phyloP scores from a whole-genome alignment of 495 filamentous ascomycete species.

The Aspergillus campestris region DNA sequence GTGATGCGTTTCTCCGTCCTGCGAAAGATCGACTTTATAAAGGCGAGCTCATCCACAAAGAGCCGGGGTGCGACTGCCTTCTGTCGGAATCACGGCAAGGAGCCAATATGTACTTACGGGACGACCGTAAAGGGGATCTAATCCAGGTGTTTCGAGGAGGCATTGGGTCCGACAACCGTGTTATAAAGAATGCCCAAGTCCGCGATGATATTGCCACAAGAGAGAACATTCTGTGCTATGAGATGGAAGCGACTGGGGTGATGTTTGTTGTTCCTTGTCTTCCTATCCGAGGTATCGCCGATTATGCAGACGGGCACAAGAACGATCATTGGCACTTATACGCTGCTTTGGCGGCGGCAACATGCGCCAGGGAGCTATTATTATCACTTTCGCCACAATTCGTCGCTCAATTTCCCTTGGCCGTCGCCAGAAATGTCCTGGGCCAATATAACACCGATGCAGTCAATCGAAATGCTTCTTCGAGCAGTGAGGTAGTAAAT shows the following conservation, averaged over 20 bases:
- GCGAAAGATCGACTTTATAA: background rate
- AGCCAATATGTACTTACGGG: background rate
- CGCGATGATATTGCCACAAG: background rate
- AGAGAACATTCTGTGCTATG: conserved; percentile 16
- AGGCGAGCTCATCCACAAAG: background rate
- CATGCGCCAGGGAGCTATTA: conserved; percentile 7
- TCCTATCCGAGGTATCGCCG: conserved; percentile 24
- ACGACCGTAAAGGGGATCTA: background rate
- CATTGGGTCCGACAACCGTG: background rate
- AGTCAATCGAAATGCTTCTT: background rate
- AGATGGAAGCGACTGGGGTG: conserved; percentile 24
- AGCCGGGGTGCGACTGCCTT: background rate
- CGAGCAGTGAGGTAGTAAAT: background rate
- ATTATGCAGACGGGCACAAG: conserved; percentile 27
- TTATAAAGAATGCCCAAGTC: background rate
- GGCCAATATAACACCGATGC: background rate
- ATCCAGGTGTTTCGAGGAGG: background rate
- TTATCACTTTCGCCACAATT: background rate
- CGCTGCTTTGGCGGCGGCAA: conserved; percentile 19
- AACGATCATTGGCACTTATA: conserved; percentile 26
- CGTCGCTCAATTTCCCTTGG: background rate
- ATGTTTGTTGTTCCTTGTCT: conserved; percentile 17
- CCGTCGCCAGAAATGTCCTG: background rate
- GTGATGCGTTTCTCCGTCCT: background rate
- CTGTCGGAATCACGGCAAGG: background rate